These are phyloP conservation scores for Roridomyces roridus DNA, from an alignment of 768 basidiomycete species.

Conservation along the genomic window DNA sequence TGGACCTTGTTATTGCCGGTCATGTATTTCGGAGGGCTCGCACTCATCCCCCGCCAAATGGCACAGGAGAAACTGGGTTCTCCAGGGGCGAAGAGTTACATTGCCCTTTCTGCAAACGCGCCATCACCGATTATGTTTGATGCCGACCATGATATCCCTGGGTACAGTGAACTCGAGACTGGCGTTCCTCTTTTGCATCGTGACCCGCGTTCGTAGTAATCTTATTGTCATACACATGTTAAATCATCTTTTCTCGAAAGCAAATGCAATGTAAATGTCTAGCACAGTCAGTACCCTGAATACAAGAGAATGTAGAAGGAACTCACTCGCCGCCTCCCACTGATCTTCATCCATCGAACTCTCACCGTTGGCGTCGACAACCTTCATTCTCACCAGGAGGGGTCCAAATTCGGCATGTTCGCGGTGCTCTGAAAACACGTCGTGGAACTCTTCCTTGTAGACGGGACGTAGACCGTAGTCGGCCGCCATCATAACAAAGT, in stretches of 20 bases:
- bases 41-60: constrained; percentile 49
- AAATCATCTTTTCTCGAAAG: constrained; percentile 78
- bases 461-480: constrained; percentile 77
- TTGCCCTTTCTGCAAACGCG: constrained; percentile 27
- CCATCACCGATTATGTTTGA: constrained; percentile 22
- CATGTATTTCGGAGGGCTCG: constrained; percentile 52
- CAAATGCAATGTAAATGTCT: constrained; percentile 96
- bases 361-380: constrained; percentile 84
- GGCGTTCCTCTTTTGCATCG: constrained; percentile 27
- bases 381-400: constrained; percentile 90
- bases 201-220: neutral
- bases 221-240: neutral
- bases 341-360: constrained; percentile 94
- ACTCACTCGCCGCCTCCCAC: constrained; percentile 99
- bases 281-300: constrained; percentile 14
- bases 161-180: constrained; percentile 26
- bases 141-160: constrained; percentile 18
- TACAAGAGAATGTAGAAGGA: neutral
- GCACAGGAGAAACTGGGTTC: constrained; percentile 39
- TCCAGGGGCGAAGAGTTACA: constrained; percentile 28
- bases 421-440: constrained; percentile 84
- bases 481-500: constrained; percentile 86
- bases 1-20: constrained; percentile 55
- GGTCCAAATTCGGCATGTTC: constrained; percentile 80
- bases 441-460: constrained; percentile 91